A percentile compares a stretch with the other conserved stretches of the same genome.
Conservation (phyloP, 805 yeast genomes). For the Kluyveromyces aestuarii region DNA sequence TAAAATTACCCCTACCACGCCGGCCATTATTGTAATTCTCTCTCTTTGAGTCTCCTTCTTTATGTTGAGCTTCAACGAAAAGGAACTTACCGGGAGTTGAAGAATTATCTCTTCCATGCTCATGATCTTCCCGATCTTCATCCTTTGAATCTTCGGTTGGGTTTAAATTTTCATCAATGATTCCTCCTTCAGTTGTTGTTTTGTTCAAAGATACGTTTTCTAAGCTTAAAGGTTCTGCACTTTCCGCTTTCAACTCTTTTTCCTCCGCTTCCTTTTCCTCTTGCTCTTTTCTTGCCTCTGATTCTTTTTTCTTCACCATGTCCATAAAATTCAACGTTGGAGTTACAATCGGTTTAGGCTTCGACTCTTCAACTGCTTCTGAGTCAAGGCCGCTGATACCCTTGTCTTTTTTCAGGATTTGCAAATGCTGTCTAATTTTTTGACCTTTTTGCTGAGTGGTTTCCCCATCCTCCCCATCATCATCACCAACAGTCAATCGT, state of each 20-base stretch:
- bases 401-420: constrained; percentile 8
- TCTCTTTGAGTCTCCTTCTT: constrained; percentile 5
- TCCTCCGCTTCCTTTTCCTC: constrained; percentile 1
- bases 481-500: constrained; percentile 17
- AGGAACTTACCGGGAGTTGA: neutral
- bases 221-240: neutral
- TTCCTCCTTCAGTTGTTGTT: neutral
- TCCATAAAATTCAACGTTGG: neutral
- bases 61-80: neutral
- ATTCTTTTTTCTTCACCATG: constrained; percentile 2
- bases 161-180: neutral
- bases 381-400: constrained; percentile 3
- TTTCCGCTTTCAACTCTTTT: constrained; percentile 1
- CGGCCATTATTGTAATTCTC: constrained; percentile 4
- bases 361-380: constrained; percentile 1
- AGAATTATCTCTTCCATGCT: neutral
- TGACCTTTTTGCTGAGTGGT: constrained; percentile 5
- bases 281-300: constrained; percentile 1
- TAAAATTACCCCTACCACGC: constrained; percentile 5
- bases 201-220: neutral
- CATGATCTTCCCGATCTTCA: neutral
- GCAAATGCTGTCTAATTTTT: neutral
- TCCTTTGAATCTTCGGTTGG: neutral
- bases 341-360: neutral
- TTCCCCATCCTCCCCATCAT: constrained; percentile 10